Percentiles rank a stretch among this genome's conserved stretches.
Evolutionary conservation across 768 basidiomycete genomes (phyloP).

Genomic region (Psilocybe azurescens): DNA sequence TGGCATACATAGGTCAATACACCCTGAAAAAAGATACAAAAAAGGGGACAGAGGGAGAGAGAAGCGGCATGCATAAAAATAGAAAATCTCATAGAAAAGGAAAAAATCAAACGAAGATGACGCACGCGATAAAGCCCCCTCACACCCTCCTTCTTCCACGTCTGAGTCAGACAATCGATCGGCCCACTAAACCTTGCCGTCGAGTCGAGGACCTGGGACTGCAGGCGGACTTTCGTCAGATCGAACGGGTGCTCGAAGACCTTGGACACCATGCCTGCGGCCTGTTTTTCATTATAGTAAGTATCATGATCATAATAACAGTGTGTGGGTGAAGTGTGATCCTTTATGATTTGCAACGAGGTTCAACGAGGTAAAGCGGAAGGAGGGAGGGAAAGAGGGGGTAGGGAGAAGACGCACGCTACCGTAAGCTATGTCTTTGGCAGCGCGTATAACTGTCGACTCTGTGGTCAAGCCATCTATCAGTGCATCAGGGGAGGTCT

Average conservation of each 20-base stretch:
- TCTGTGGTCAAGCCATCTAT: slow-evolving; percentile 17
- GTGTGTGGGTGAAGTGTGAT: too few relatives aligned
- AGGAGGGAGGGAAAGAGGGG: background rate
- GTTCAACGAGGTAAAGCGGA: too few relatives aligned
- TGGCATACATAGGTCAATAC: too few relatives aligned
- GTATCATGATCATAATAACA: too few relatives aligned
- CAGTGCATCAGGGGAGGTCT: slow-evolving; percentile 26
- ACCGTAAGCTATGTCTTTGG: slow-evolving; percentile 54
- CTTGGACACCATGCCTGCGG: slow-evolving; percentile 85
- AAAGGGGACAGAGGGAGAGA: background rate
- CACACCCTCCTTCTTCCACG: slow-evolving; percentile 82
- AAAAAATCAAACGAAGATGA: slow-evolving; percentile 9
- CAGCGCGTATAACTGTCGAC: slow-evolving; percentile 35
- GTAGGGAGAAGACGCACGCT: slow-evolving; percentile 38
- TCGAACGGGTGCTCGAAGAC: slow-evolving; percentile 94
- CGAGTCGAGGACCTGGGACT: slow-evolving; percentile 83
- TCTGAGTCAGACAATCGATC: slow-evolving; percentile 85
- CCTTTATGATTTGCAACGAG: too few relatives aligned
- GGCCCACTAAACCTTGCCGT: slow-evolving; percentile 79
- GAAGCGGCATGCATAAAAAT: background rate
- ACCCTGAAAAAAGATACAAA: too few relatives aligned
- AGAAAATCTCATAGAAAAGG: background rate
- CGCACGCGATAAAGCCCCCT: slow-evolving; percentile 87
- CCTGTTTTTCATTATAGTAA: slow-evolving; percentile 37
- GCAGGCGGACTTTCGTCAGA: slow-evolving; percentile 89